phyloP scores from a whole-genome alignment of 2,329 filamentous ascomycete genomes.

The Neopestalotiopsis sp. region DNA sequence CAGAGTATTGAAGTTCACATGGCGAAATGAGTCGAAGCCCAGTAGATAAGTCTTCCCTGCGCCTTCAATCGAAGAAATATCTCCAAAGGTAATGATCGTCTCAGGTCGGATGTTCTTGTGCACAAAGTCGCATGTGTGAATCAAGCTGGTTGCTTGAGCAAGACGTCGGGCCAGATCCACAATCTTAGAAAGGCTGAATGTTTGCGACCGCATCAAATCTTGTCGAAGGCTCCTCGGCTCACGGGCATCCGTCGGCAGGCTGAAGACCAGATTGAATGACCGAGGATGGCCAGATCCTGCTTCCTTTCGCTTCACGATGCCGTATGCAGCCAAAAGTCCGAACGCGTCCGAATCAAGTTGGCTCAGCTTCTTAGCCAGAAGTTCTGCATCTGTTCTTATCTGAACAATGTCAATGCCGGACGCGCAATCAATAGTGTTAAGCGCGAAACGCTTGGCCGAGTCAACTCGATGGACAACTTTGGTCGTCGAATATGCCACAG shows the following conservation, averaged over 20 bases:
- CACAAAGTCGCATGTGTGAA: conserved; percentile 40
- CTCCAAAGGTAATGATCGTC: conserved; percentile 31
- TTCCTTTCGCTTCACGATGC: neutral
- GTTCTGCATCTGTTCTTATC: neutral
- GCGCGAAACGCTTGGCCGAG: neutral
- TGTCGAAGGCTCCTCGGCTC: neutral
- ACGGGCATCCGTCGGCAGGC: neutral
- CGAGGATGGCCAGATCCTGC: neutral
- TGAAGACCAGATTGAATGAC: neutral
- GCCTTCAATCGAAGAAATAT: neutral
- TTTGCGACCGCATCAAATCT: neutral
- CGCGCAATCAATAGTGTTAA: neutral
- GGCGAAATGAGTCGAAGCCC: conserved; percentile 49
- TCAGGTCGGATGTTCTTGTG: conserved; percentile 50
- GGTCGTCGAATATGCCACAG: neutral
- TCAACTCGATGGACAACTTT: neutral
- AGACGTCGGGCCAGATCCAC: conserved; percentile 12
- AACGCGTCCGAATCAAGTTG: neutral
- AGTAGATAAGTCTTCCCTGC: conserved; percentile 40
- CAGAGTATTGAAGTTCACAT: conserved; percentile 35
- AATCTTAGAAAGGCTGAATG: neutral
- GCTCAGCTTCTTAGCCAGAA: conserved; percentile 5
- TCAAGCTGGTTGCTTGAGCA: neutral
- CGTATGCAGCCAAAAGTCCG: neutral
- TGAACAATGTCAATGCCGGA: neutral